phyloP scores from a whole-genome alignment of 805 yeast genomes.

The Wickerhamiella kurtzmanii region DNA sequence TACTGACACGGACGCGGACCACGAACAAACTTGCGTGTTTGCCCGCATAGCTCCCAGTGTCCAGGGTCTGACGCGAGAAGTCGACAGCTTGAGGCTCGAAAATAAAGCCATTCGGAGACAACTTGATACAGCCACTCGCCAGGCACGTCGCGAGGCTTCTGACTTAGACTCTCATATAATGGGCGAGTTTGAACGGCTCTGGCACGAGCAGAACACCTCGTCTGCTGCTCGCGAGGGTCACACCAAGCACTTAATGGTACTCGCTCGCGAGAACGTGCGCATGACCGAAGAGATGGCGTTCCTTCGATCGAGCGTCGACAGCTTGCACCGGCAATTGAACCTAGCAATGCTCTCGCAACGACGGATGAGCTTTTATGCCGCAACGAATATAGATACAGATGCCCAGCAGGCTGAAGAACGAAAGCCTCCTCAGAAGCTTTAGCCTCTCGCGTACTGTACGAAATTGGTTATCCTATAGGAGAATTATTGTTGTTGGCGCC shows the following conservation, averaged over 20 bases:
- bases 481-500: background rate
- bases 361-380: conserved; percentile 7
- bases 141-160: conserved; percentile 14
- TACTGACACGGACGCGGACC: conserved; percentile 15
- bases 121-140: conserved; percentile 17
- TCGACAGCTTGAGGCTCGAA: conserved; percentile 23
- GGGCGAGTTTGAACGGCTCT: conserved; percentile 25
- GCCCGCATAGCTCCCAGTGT: conserved; percentile 21
- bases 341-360: conserved; percentile 16
- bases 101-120: conserved; percentile 23
- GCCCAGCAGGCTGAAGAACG: conserved; percentile 1
- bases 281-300: conserved; percentile 24
- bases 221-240: conserved; percentile 24
- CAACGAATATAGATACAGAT: background rate
- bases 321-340: conserved; percentile 27
- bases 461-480: background rate
- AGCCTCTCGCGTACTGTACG: background rate
- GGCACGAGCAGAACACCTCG: conserved; percentile 24
- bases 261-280: conserved; percentile 25
- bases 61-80: conserved; percentile 19
- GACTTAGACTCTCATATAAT: conserved; percentile 21
- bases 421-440: conserved; percentile 5
- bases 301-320: conserved; percentile 22
- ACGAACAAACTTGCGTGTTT: conserved; percentile 20
- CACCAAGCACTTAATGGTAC: conserved; percentile 23